These are phyloP conservation scores for Salisapilia sapeloensis DNA, from an alignment of 352 stramenopile species.

Conservation along the genomic window DNA sequence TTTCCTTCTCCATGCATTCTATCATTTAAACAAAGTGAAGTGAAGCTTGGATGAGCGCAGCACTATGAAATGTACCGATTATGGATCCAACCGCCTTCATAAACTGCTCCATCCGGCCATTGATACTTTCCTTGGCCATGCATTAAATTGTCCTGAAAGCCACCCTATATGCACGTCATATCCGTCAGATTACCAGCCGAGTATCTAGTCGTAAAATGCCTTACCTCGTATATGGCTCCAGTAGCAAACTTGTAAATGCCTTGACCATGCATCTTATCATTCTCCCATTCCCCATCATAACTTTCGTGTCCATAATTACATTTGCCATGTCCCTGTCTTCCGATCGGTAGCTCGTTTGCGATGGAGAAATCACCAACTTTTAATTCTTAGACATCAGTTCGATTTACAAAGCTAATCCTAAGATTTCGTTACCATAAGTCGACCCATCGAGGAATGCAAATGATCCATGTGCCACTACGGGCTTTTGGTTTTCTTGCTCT, in stretches of 20 bases:
- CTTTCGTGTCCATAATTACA: constrained; percentile 35
- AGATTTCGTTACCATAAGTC: neutral
- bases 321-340: constrained; percentile 26
- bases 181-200: neutral
- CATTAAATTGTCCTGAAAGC: constrained; percentile 47
- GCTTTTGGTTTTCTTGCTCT: too few species aligned
- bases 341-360: constrained; percentile 1
- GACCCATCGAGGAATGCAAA: neutral
- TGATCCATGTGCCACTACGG: too few species aligned
- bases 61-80: constrained; percentile 10
- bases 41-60: neutral
- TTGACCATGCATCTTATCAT: constrained; percentile 49
- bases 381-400: neutral
- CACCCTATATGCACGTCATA: constrained; percentile 6
- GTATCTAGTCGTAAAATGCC: neutral
- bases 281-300: constrained; percentile 43
- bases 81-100: constrained; percentile 34
- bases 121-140: constrained; percentile 39
- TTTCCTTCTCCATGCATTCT: constrained; percentile 59
- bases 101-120: constrained; percentile 49
- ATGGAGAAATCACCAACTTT: constrained; percentile 5
- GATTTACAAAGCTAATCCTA: neutral
- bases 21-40: constrained; percentile 6
- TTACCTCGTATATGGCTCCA: constrained; percentile 46
- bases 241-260: constrained; percentile 51